A percentile compares a stretch with the other conserved stretches of the same genome.
Evolutionary conservation across 192 early-diverging fungal species (phyloP).

Genomic region (Rhizophlyctis rosea): DNA sequence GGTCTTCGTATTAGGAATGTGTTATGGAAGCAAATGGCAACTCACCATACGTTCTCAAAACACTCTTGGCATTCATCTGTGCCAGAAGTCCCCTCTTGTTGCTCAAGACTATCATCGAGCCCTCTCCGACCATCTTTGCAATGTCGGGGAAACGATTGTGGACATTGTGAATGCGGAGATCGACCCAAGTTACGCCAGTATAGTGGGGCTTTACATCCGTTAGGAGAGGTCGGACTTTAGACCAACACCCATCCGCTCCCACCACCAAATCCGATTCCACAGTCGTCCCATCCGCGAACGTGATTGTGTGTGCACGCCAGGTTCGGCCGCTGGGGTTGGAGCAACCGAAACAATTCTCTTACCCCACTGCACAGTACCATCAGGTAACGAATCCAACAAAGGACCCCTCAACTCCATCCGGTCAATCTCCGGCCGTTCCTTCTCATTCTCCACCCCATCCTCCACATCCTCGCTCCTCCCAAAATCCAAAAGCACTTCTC

Average conservation of each 20-base stretch:
- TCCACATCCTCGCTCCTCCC: neutral
- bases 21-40: too few species aligned
- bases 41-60: slow-evolving; percentile 3
- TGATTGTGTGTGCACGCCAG: slow-evolving; percentile 6
- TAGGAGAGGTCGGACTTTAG: slow-evolving; percentile 37
- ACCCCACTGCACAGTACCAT: slow-evolving; percentile 39
- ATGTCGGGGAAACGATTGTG: slow-evolving; percentile 28
- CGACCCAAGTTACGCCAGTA: slow-evolving; percentile 41
- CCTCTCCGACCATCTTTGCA: slow-evolving; percentile 30
- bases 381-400: slow-evolving; percentile 38
- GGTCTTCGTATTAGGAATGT: too few species aligned
- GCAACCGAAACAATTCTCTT: neutral
- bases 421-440: slow-evolving; percentile 46
- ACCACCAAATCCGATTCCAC: slow-evolving; percentile 38
- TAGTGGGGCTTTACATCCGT: slow-evolving; percentile 38
- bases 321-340: neutral
- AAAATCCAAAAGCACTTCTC: slow-evolving; percentile 11
- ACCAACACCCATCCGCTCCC: slow-evolving; percentile 60
- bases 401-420: slow-evolving; percentile 38
- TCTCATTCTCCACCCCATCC: slow-evolving; percentile 11
- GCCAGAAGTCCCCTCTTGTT: slow-evolving; percentile 30
- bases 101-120: slow-evolving; percentile 32
- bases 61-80: slow-evolving; percentile 24
- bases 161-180: slow-evolving; percentile 32
- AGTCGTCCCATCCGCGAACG: slow-evolving; percentile 25